These are phyloP conservation scores for Tuber aestivum DNA, from an alignment of 495 filamentous ascomycete species.

Conservation along the genomic window DNA sequence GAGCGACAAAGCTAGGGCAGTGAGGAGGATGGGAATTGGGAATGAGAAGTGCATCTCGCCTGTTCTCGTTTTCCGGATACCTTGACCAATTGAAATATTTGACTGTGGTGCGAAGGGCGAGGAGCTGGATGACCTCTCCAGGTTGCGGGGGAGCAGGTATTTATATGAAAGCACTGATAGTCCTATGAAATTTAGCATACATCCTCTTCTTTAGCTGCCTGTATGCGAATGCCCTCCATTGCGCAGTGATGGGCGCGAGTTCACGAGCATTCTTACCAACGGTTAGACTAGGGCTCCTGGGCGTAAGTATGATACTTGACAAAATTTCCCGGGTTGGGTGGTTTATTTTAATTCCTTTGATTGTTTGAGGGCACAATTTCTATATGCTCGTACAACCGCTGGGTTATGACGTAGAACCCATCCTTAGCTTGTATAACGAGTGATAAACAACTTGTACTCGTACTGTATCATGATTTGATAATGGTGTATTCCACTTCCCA, in stretches of 20 bases:
- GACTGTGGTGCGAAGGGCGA: neutral
- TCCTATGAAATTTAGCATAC: neutral
- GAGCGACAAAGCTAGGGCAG: conserved; percentile 17
- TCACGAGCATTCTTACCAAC: neutral
- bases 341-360: no score
- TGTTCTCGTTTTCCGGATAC: neutral
- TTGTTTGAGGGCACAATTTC: no score
- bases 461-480: no score
- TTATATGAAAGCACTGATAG: neutral
- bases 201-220: neutral
- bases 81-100: neutral
- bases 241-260: neutral
- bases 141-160: neutral
- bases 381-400: no score
- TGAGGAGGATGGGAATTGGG: conserved; percentile 12
- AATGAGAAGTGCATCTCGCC: conserved; percentile 21
- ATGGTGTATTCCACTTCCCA: no score
- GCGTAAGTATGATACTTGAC: neutral
- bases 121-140: neutral
- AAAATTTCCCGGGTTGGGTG: neutral
- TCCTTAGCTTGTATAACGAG: no score
- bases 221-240: neutral
- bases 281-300: neutral
- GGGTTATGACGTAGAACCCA: no score
- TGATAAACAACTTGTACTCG: no score